Evolutionary conservation across 768 basidiomycete species (phyloP).

Genomic region (Panaeolus papilionaceus): DNA sequence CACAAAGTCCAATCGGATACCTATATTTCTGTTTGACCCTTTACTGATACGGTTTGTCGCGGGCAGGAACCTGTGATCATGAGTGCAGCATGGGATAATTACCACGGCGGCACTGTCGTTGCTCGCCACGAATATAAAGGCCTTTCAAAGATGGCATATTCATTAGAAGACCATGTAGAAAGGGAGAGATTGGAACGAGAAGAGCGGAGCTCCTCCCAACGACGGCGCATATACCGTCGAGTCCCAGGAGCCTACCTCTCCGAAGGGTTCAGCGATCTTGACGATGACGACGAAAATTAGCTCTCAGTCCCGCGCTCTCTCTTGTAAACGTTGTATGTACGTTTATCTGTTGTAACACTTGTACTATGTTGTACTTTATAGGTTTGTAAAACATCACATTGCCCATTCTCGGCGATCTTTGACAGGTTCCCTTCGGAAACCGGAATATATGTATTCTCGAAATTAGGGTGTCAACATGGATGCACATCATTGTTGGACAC

Average conservation of each 20-base stretch:
- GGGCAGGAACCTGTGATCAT: slow-evolving; percentile 85
- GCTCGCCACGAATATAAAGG: slow-evolving; percentile 98
- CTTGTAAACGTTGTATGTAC: background rate
- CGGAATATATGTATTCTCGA: background rate
- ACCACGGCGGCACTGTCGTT: slow-evolving; percentile 71
- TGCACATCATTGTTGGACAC: too few relatives aligned
- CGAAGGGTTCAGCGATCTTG: slow-evolving; percentile 22
- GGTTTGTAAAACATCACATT: slow-evolving; percentile 1
- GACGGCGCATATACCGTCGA: slow-evolving; percentile 18
- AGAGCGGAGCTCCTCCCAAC: slow-evolving; percentile 34
- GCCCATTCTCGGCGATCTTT: background rate
- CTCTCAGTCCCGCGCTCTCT: background rate
- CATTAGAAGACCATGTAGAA: slow-evolving; percentile 79
- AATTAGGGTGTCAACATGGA: too few relatives aligned
- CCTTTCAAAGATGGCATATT: slow-evolving; percentile 68
- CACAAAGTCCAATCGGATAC: slow-evolving; percentile 14
- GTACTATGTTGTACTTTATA: slow-evolving; percentile 6
- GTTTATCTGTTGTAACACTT: slow-evolving; percentile 8
- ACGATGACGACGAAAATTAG: slow-evolving; percentile 23
- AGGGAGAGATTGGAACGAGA: slow-evolving; percentile 42
- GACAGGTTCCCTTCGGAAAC: background rate
- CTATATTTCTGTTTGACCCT: slow-evolving; percentile 1
- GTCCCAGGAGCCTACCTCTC: slow-evolving; percentile 28
- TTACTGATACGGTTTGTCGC: slow-evolving; percentile 12
- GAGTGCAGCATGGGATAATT: slow-evolving; percentile 88